Evolutionary conservation across 202 grass and related monocot species (phyloP), one percentile per base, ranked within the genome.

Genomic region (Setaria viridis): DNA sequence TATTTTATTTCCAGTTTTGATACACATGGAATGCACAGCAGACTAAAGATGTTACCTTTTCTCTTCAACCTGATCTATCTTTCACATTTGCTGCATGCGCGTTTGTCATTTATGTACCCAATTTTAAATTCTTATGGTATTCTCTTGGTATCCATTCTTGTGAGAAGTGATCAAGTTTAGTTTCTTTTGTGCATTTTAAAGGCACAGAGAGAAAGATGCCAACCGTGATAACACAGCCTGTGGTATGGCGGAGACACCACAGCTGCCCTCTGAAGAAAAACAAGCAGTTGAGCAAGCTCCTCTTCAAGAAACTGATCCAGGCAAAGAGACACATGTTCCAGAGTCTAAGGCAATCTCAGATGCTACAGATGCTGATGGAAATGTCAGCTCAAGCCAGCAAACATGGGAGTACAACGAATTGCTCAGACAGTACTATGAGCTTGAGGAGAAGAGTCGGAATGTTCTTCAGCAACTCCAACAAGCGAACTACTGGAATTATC

Each of bases 391-490:
- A 90, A 78, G 79, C 78, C 86, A 87, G 50, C 83, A 92, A 67
- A 56, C 34, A 62, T 72, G 20, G 20, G 77, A 87, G 53, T 91
- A 92, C 63, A 90, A 90, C 49, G 82, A 95, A 84, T 80, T 98
- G 32, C 74, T 95, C 15, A 95, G 80, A 59, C 89, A 88, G 57
- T 98, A 95, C 39, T 95, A 92, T 46, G 91, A 98, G 70, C 91
- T 98, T 72, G 95, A 95, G 70, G 91, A 89, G 68, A 78, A 98
- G 67, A 93, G 91, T 81, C 91, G 81, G 66, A 85, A 88, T 53
- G 67, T 95, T 92, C 89, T 98, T 48, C 87, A 93, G 77, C 91
- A 98, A 70, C 83, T 98, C 71, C 86, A 95, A 74, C 84, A 92
- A 70, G 56, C 84, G 33, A 91, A 85, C 83, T 95, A 92, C 54